These are phyloP conservation scores for Boletus semigastroideus DNA, from an alignment of 1,284 basidiomycete genomes.

Conservation along the genomic window DNA sequence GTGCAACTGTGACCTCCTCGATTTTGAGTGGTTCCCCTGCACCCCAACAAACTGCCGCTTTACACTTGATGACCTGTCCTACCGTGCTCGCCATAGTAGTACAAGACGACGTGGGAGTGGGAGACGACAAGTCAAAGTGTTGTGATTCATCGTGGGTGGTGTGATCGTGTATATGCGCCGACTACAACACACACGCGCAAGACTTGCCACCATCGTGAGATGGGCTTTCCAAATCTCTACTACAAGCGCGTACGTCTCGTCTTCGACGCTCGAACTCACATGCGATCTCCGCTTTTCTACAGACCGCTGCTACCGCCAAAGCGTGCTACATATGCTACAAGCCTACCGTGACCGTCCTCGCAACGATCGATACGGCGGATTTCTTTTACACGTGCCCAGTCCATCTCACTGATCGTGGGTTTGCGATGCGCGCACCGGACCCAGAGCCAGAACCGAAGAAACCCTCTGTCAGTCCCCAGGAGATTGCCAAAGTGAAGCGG, in stretches of 20 bases:
- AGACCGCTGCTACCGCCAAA: conserved; percentile 68
- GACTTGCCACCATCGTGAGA: conserved; percentile 25
- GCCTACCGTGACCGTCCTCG: conserved; percentile 71
- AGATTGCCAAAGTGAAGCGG: conserved; percentile 70
- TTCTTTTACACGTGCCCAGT: conserved; percentile 71
- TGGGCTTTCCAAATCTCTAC: conserved; percentile 76
- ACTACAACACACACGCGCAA: too few relatives aligned
- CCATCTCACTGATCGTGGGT: conserved; percentile 69
- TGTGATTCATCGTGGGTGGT: neutral
- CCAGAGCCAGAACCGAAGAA: conserved; percentile 41
- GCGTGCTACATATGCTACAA: conserved; percentile 73
- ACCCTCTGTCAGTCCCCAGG: conserved; percentile 54
- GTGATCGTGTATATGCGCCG: too few relatives aligned
- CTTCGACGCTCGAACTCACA: neutral
- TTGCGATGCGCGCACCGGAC: conserved; percentile 58
- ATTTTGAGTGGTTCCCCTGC: conserved; percentile 87
- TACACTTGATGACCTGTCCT: conserved; percentile 86
- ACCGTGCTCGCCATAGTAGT: conserved; percentile 61
- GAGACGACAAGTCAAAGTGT: conserved; percentile 2
- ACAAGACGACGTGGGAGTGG: conserved; percentile 15
- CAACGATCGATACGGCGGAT: conserved; percentile 71
- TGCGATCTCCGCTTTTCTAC: conserved; percentile 8
- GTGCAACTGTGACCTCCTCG: conserved; percentile 92
- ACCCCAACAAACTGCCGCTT: conserved; percentile 96
- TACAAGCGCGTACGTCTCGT: conserved; percentile 66